A percentile compares a stretch with the other conserved stretches of the same genome.
Conservation (phyloP, 176 grass and related monocot genomes). For the Tillandsia leiboldiana region DNA sequence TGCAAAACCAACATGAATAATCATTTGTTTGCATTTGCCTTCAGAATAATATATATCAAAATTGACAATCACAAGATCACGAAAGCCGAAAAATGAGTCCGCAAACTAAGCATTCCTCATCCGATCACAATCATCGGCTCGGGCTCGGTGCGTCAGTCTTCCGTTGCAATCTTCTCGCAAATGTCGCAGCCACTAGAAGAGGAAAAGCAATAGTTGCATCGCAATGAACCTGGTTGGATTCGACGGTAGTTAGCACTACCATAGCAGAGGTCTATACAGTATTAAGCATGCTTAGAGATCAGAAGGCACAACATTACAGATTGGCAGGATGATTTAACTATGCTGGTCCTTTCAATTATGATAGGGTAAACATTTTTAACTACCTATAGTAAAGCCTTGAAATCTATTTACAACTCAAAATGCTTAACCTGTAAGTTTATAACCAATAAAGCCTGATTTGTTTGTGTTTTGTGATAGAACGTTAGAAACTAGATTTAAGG, state of each 20-base stretch:
- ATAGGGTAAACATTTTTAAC: no score
- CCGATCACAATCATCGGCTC: not conserved
- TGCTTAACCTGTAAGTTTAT: no score
- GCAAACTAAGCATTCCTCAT: not conserved
- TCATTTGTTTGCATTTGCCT: not conserved
- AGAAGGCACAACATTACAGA: no score
- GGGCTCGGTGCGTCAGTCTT: not conserved
- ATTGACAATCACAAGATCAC: not conserved
- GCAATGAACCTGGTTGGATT: conserved; percentile 66
- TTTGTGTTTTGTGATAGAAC: no score
- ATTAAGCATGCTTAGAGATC: no score
- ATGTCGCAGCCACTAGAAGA: conserved; percentile 62
- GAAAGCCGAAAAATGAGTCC: not conserved
- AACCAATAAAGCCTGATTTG: no score
- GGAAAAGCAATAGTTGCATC: conserved; percentile 86
- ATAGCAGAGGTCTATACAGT: no score
- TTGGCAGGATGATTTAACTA: no score
- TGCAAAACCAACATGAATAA: not conserved
- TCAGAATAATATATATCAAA: not conserved
- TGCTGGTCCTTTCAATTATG: no score
- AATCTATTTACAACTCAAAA: no score
- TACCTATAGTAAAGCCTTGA: no score
- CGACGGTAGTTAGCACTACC: not conserved
- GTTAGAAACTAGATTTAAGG: no score
- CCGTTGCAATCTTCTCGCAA: conserved; percentile 40